Evolutionary conservation across 2,329 filamentous ascomycete species (phyloP).

Genomic region (Sporothrix humicola): DNA sequence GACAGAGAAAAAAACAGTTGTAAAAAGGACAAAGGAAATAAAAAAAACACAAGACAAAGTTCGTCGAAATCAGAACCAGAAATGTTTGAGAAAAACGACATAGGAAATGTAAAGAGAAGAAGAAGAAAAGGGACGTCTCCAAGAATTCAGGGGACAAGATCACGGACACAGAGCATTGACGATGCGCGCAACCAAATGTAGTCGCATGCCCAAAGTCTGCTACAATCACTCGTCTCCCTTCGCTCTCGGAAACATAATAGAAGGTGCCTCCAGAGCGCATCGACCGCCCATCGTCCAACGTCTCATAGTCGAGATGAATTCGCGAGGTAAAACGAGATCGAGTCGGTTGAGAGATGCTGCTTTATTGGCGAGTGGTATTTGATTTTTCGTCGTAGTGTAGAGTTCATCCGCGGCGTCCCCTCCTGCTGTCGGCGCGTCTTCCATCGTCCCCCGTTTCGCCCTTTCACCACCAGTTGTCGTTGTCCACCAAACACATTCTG

Average conservation of each 20-base stretch:
- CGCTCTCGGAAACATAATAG: constrained; percentile 22
- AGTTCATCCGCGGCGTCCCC: neutral
- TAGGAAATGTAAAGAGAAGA: constrained; percentile 1
- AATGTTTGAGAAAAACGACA: constrained; percentile 1
- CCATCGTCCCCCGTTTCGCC: neutral
- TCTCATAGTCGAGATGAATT: neutral
- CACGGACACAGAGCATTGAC: neutral
- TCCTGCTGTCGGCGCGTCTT: neutral
- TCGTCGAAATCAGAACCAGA: constrained; percentile 12
- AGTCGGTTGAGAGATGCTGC: neutral
- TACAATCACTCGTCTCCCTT: neutral
- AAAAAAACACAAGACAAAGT: neutral
- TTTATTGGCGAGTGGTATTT: constrained; percentile 1
- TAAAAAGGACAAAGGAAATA: neutral
- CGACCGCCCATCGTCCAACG: neutral
- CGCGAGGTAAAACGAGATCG: neutral
- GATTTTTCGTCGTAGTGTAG: neutral
- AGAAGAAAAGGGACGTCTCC: neutral
- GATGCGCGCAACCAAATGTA: neutral
- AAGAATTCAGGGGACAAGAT: neutral
- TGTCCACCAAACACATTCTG: constrained; percentile 11
- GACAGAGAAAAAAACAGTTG: constrained; percentile 14
- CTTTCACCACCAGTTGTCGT: constrained; percentile 28
- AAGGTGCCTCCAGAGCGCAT: constrained; percentile 7
- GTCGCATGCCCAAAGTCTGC: neutral